A percentile compares a stretch with the other conserved stretches of the same genome.
Conservation (phyloP, 2,329 filamentous ascomycete genomes). For the Hymenoscyphus fraxineus region DNA sequence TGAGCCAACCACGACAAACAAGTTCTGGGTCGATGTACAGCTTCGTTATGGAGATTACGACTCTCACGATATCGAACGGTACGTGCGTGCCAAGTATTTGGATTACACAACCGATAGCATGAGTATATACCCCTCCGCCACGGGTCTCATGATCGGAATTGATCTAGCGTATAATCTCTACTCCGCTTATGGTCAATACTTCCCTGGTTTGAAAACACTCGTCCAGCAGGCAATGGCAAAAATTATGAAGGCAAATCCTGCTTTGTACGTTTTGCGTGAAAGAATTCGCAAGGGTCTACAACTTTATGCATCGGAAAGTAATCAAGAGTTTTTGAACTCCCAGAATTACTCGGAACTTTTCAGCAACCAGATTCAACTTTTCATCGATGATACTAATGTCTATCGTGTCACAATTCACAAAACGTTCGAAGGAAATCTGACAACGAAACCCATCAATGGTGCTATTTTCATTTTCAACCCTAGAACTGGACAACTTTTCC, state of each 20-base stretch:
- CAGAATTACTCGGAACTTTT: slow-evolving; percentile 99
- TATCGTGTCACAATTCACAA: slow-evolving; percentile 99
- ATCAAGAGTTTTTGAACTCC: slow-evolving; percentile 98
- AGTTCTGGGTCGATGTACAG: slow-evolving; percentile 98
- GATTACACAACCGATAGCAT: slow-evolving; percentile 99
- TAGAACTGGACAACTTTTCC: slow-evolving; percentile 92
- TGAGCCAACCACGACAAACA: slow-evolving; percentile 91
- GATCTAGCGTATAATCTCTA: slow-evolving; percentile 98
- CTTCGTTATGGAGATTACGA: slow-evolving; percentile 97
- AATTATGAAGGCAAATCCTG: slow-evolving; percentile 99
- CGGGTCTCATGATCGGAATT: slow-evolving; percentile 95
- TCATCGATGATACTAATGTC: slow-evolving; percentile 98
- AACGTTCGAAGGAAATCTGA: slow-evolving; percentile 98
- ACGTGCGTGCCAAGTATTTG: slow-evolving; percentile 94
- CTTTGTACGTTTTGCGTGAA: slow-evolving; percentile 91
- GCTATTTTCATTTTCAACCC: slow-evolving; percentile 99
- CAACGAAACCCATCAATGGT: slow-evolving; percentile 98
- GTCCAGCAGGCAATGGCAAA: slow-evolving; percentile 99
- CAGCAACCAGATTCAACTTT: slow-evolving; percentile 97
- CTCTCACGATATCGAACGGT: slow-evolving; percentile 97
- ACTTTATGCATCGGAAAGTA: slow-evolving; percentile 96
- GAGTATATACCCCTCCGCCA: slow-evolving; percentile 96
- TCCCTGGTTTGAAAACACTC: slow-evolving; percentile 92
- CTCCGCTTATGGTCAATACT: slow-evolving; percentile 97
- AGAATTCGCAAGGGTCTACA: slow-evolving; percentile 98